A percentile compares a stretch with the other conserved stretches of the same genome.
phyloP scores from a whole-genome alignment of 2,329 filamentous ascomycete genomes.

The Pseudocercospora cruenta region DNA sequence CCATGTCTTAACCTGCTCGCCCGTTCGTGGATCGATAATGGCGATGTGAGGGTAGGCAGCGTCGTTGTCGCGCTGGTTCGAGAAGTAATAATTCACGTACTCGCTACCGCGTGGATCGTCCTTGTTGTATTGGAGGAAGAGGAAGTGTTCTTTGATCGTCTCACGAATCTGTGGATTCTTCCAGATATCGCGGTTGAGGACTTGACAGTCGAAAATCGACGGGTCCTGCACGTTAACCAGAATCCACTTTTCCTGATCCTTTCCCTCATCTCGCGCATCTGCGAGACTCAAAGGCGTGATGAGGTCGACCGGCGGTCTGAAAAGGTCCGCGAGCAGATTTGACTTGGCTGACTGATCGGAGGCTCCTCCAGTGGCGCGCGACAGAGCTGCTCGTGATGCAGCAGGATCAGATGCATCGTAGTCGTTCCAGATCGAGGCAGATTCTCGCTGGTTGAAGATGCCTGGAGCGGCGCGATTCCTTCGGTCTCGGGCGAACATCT shows the following conservation, averaged over 20 bases:
- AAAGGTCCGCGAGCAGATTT: conserved; percentile 83
- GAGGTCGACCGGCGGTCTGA: conserved; percentile 87
- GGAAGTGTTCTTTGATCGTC: conserved; percentile 87
- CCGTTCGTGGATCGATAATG: conserved; percentile 92
- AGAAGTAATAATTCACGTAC: conserved; percentile 91
- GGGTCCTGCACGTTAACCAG: conserved; percentile 94
- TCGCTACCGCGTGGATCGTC: conserved; percentile 75
- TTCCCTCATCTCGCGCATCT: conserved; percentile 79
- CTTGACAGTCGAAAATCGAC: conserved; percentile 91
- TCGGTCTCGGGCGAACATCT: conserved; percentile 57
- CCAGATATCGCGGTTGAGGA: conserved; percentile 93
- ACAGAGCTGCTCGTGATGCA: conserved; percentile 57
- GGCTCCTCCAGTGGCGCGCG: conserved; percentile 65
- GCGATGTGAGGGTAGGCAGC: conserved; percentile 95
- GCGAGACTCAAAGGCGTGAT: conserved; percentile 84
- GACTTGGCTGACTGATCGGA: conserved; percentile 71
- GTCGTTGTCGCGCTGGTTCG: conserved; percentile 69
- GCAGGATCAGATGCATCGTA: conserved; percentile 55
- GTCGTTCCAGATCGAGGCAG: conserved; percentile 60
- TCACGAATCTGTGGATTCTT: conserved; percentile 79
- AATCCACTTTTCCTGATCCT: conserved; percentile 89
- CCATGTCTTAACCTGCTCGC: conserved; percentile 97
- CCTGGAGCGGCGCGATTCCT: conserved; percentile 45
- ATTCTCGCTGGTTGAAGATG: conserved; percentile 69
- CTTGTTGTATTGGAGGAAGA: conserved; percentile 94